Evolutionary conservation across 2,329 filamentous ascomycete species (phyloP).

Genomic region (Cordyceps farinosa): DNA sequence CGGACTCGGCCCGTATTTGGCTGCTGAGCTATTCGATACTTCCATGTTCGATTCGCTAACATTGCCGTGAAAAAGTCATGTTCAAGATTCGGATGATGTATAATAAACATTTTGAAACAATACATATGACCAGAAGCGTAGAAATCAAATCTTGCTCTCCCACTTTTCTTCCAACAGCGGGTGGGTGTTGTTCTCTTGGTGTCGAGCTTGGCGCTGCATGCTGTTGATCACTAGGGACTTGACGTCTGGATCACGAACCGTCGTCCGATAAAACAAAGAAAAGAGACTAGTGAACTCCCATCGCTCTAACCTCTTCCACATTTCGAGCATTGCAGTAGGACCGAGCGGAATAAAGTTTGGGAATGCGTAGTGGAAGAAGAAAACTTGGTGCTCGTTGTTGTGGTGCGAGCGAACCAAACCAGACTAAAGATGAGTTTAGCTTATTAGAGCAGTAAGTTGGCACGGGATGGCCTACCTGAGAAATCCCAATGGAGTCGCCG

Average conservation of each 20-base stretch:
- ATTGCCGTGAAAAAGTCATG: neutral
- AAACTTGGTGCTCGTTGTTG: slow-evolving; percentile 5
- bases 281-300: slow-evolving; percentile 10
- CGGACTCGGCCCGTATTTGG: slow-evolving; percentile 9
- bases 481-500: slow-evolving; percentile 17
- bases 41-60: slow-evolving; percentile 4
- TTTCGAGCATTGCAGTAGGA: slow-evolving; percentile 14
- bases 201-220: slow-evolving; percentile 14
- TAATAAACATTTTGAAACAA: neutral
- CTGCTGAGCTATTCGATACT: slow-evolving; percentile 12
- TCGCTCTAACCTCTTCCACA: slow-evolving; percentile 13
- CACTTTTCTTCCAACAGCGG: neutral
- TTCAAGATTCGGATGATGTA: slow-evolving; percentile 9
- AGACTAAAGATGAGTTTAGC: neutral
- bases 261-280: slow-evolving; percentile 15
- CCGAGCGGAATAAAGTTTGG: slow-evolving; percentile 17
- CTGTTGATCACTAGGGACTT: slow-evolving; percentile 12
- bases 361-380: slow-evolving; percentile 19
- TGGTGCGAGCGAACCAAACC: slow-evolving; percentile 15
- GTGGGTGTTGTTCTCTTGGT: slow-evolving; percentile 14
- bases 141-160: neutral
- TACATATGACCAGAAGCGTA: neutral
- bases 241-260: slow-evolving; percentile 13
- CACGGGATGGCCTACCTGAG: neutral
- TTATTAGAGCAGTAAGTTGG: neutral